Percentiles rank a stretch among this genome's conserved stretches.
phyloP scores from a whole-genome alignment of 1,284 basidiomycete species.

The Takashimella koratensis region DNA sequence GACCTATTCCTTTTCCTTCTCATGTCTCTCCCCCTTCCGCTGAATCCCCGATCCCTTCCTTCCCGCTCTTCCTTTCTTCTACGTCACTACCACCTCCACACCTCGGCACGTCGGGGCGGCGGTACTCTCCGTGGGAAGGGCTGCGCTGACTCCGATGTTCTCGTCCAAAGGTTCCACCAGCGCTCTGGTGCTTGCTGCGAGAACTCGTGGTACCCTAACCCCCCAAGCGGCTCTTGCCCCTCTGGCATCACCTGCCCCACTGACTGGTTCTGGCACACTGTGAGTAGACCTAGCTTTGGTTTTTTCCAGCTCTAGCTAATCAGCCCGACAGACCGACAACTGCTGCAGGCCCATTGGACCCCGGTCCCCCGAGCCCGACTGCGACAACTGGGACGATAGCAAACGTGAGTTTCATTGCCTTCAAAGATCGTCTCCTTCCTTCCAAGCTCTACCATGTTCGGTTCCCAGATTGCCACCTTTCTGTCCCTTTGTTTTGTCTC shows the following conservation, averaged over 20 bases:
- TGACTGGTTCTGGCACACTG: slow-evolving; percentile 44
- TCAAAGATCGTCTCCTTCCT: neutral
- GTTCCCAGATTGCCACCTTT: no score
- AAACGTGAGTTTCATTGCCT: slow-evolving; percentile 20
- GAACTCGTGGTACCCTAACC: slow-evolving; percentile 18
- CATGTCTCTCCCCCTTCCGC: no score
- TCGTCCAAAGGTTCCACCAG: slow-evolving; percentile 24
- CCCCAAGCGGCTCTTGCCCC: slow-evolving; percentile 32
- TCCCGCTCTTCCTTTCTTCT: neutral
- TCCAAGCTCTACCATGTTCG: neutral
- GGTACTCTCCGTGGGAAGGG: neutral
- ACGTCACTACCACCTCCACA: neutral
- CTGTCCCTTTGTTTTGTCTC: neutral
- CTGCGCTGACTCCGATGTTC: neutral
- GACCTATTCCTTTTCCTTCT: neutral
- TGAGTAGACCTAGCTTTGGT: slow-evolving; percentile 1
- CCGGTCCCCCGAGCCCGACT: slow-evolving; percentile 39
- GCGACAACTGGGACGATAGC: slow-evolving; percentile 31
- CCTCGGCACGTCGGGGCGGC: no score
- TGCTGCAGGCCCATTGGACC: slow-evolving; percentile 30
- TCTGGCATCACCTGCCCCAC: slow-evolving; percentile 33
- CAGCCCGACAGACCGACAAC: neutral
- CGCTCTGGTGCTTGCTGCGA: slow-evolving; percentile 32
- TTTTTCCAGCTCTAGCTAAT: neutral
- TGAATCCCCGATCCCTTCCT: neutral